Conservation (phyloP, 257 asterid genomes). For the Solanum bulbocastanum region DNA sequence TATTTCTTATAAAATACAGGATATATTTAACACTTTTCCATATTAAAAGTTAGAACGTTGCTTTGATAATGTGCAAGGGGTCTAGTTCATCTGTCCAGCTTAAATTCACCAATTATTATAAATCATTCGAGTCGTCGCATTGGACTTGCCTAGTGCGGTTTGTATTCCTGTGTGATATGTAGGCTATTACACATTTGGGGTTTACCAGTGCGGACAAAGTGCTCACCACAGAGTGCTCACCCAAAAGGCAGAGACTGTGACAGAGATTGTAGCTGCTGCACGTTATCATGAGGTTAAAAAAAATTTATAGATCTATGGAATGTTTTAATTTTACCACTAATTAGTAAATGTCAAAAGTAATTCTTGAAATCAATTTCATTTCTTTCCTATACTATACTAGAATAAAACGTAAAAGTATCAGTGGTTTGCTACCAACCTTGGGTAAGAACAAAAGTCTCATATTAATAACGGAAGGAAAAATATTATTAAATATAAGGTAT, state of each 20-base stretch:
- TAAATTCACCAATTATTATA: background rate
- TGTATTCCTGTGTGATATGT: accelerated
- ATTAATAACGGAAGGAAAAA: no score
- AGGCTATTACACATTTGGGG: no score
- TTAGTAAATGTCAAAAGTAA: background rate
- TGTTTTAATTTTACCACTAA: background rate
- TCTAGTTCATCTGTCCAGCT: background rate
- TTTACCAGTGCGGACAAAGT: no score
- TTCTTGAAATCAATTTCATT: background rate
- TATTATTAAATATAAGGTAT: no score
- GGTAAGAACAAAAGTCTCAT: background rate
- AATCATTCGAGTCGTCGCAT: background rate
- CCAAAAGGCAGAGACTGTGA: no score
- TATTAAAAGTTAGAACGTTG: background rate
- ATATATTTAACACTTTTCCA: background rate
- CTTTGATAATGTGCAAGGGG: background rate
- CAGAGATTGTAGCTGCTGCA: no score
- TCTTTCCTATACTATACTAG: background rate
- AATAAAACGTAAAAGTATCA: background rate
- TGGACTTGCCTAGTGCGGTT: no score
- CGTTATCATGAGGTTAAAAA: no score
- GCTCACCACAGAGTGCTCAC: no score
- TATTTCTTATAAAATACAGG: no score
- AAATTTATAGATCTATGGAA: background rate
- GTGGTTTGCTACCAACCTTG: background rate